These are phyloP conservation scores for Daldinia childiae DNA, from an alignment of 495 filamentous ascomycete genomes.

Conservation along the genomic window DNA sequence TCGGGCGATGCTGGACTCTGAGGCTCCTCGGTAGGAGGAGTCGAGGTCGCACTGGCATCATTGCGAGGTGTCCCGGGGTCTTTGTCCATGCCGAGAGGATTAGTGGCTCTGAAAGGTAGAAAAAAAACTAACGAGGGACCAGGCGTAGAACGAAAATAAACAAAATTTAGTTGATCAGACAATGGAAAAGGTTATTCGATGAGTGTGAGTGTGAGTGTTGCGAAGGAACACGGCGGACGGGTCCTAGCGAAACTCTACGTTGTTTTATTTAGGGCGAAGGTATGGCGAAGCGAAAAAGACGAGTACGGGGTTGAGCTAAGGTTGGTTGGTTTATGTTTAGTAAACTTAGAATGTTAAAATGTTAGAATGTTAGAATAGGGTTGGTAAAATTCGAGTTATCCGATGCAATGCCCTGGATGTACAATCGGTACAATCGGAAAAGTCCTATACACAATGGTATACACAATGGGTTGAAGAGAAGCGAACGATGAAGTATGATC, in stretches of 20 bases:
- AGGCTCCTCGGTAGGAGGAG: slow-evolving; percentile 38
- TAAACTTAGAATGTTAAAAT: slow-evolving; percentile 30
- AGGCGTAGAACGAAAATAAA: slow-evolving; percentile 16
- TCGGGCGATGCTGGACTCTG: slow-evolving; percentile 34
- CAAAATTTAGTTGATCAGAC: slow-evolving; percentile 8
- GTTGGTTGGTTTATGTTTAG: neutral
- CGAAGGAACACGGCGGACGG: slow-evolving; percentile 12
- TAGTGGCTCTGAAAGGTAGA: slow-evolving; percentile 18
- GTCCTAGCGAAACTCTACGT: slow-evolving; percentile 40
- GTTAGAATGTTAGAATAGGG: slow-evolving; percentile 29
- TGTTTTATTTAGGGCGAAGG: slow-evolving; percentile 24
- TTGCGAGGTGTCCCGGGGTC: slow-evolving; percentile 30
- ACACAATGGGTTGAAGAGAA: slow-evolving; percentile 17
- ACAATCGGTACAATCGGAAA: slow-evolving; percentile 22
- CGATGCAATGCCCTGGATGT: slow-evolving; percentile 25
- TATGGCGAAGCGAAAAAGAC: slow-evolving; percentile 18
- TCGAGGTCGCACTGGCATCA: slow-evolving; percentile 38
- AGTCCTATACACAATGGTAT: slow-evolving; percentile 9
- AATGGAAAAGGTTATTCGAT: slow-evolving; percentile 20
- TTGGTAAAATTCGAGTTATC: slow-evolving; percentile 20
- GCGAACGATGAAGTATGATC: slow-evolving; percentile 22
- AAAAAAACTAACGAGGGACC: slow-evolving; percentile 20
- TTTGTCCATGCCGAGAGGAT: slow-evolving; percentile 37
- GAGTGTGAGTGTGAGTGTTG: slow-evolving; percentile 4
- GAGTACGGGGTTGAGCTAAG: slow-evolving; percentile 18